phyloP scores from a whole-genome alignment of 1,284 basidiomycete species.

The Boletus semigastroideus region DNA sequence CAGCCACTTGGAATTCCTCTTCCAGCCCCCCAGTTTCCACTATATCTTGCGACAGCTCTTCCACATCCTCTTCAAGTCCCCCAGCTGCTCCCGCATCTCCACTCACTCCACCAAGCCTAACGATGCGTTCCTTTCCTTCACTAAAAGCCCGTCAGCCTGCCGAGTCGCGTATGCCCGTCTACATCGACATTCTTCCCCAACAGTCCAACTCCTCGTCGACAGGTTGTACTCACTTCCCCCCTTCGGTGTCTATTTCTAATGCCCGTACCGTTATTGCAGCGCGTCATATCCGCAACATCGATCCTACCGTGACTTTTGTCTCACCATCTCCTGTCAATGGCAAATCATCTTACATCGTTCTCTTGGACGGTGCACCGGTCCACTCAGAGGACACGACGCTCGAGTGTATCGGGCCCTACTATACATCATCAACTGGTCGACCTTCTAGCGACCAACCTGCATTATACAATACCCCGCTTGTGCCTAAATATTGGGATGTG shows the following conservation, averaged over 20 bases:
- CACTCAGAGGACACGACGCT: slow-evolving; percentile 51
- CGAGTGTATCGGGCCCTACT: slow-evolving; percentile 37
- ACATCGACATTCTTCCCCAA: slow-evolving; percentile 57
- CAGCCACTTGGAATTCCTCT: slow-evolving; percentile 17
- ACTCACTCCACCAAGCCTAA: slow-evolving; percentile 27
- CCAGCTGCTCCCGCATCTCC: slow-evolving; percentile 34
- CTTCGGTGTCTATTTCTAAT: slow-evolving; percentile 21
- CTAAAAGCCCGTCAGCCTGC: slow-evolving; percentile 25
- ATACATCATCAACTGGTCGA: slow-evolving; percentile 11
- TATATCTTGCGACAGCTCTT: slow-evolving; percentile 40
- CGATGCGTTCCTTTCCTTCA: slow-evolving; percentile 21
- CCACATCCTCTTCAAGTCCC: slow-evolving; percentile 39
- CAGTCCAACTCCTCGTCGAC: slow-evolving; percentile 19
- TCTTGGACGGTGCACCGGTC: slow-evolving; percentile 45
- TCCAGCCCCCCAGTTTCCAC: slow-evolving; percentile 26
- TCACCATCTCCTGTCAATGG: slow-evolving; percentile 45
- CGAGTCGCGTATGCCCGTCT: slow-evolving; percentile 46
- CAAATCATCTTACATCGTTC: slow-evolving; percentile 55
- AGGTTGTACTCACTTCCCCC: slow-evolving; percentile 13
- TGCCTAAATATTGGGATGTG: slow-evolving; percentile 59
- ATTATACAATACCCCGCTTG: slow-evolving; percentile 57
- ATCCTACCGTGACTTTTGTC: slow-evolving; percentile 62
- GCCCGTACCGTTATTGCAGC: slow-evolving; percentile 42
- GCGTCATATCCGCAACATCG: slow-evolving; percentile 55
- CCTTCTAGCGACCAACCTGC: slow-evolving; percentile 38